A percentile compares a stretch with the other conserved stretches of the same genome.
Conservation (phyloP, 2,329 filamentous ascomycete species). For the Fusarium tupiense region DNA sequence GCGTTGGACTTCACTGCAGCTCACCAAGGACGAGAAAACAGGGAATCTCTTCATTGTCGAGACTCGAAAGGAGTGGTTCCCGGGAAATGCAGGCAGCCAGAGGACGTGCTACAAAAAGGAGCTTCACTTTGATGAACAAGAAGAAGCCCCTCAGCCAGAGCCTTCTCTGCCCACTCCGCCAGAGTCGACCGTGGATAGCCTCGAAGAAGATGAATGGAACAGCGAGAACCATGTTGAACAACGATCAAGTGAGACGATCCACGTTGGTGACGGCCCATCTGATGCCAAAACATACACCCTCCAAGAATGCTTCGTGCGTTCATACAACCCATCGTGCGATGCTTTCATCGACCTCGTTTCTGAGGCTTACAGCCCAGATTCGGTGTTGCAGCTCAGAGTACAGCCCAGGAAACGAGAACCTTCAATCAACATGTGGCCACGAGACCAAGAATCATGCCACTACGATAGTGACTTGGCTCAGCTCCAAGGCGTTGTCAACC, state of each 20-base stretch:
- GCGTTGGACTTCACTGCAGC: conserved; percentile 73
- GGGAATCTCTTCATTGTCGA: conserved; percentile 71
- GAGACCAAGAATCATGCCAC: conserved; percentile 1
- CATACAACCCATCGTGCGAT: conserved; percentile 62
- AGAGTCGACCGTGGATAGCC: not conserved
- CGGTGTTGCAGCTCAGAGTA: conserved; percentile 55
- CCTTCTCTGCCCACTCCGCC: conserved; percentile 4
- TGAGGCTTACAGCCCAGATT: conserved; percentile 44
- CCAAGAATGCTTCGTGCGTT: conserved; percentile 62
- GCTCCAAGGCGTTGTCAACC: conserved; percentile 52
- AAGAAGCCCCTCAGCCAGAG: not conserved
- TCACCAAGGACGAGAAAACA: conserved; percentile 68
- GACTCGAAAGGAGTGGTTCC: conserved; percentile 73
- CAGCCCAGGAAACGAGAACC: conserved; percentile 27
- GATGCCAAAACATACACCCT: conserved; percentile 58
- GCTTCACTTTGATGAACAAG: conserved; percentile 54
- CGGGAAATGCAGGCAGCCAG: conserved; percentile 62
- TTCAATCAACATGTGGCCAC: conserved; percentile 39
- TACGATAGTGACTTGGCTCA: conserved; percentile 21
- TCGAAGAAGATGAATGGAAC: conserved; percentile 39
- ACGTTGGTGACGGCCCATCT: conserved; percentile 58
- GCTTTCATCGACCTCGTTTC: conserved; percentile 68
- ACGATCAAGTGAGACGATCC: conserved; percentile 46
- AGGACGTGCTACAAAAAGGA: conserved; percentile 73
- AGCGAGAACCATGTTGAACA: conserved; percentile 47